These are phyloP conservation scores for Daedaleopsis sinensis DNA, from an alignment of 768 basidiomycete genomes.

Conservation along the genomic window DNA sequence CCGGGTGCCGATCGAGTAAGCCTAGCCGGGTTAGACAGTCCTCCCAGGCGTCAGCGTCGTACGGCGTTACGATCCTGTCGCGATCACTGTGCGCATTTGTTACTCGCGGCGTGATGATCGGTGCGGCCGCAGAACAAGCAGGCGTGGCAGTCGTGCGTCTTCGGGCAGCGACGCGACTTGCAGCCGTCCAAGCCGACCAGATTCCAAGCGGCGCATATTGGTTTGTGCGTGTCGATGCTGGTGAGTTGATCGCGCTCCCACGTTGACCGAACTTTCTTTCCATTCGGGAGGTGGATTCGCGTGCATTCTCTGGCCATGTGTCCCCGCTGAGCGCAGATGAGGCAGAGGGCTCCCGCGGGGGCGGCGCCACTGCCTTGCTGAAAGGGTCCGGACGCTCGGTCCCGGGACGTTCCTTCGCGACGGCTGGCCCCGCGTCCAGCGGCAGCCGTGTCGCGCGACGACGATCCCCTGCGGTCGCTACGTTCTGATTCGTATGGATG, in stretches of 20 bases:
- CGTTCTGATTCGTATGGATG: too few relatives aligned
- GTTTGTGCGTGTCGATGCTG: not conserved
- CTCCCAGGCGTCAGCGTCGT: not conserved
- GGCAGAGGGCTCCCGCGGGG: constrained; percentile 1
- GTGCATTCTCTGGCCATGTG: not conserved
- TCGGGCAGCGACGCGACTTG: not conserved
- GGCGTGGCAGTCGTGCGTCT: not conserved
- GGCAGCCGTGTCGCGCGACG: not conserved
- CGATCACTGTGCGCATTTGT: constrained; percentile 4
- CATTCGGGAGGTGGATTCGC: not conserved
- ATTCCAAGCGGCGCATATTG: constrained; percentile 3
- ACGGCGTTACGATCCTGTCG: constrained; percentile 7
- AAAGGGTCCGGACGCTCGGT: not conserved
- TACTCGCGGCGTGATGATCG: not conserved
- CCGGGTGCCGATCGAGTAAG: not conserved
- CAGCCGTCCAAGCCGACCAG: not conserved
- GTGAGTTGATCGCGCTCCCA: not conserved
- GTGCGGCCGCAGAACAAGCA: constrained; percentile 9
- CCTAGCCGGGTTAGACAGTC: not conserved
- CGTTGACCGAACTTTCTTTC: not conserved
- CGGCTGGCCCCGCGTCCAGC: not conserved
- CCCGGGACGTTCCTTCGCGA: too few relatives aligned
- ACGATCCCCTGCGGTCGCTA: too few relatives aligned
- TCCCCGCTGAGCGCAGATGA: constrained; percentile 2
- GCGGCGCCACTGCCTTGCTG: constrained; percentile 1